Evolutionary conservation across 2,329 filamentous ascomycete genomes (phyloP).

Genomic region (Cladosporium oxysporum): DNA sequence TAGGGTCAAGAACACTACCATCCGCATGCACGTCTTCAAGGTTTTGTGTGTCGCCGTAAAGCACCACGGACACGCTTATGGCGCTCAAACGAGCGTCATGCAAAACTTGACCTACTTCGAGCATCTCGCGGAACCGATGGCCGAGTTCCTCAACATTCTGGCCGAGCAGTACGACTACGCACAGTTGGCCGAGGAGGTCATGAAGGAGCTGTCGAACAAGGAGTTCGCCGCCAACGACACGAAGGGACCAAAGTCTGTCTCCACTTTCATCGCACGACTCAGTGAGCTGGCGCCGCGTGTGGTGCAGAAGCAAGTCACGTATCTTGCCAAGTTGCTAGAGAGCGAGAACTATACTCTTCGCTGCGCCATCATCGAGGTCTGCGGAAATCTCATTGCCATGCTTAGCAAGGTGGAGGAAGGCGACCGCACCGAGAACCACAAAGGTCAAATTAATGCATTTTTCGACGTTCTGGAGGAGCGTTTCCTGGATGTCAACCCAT

Average conservation of each 20-base stretch:
- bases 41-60: conserved; percentile 95
- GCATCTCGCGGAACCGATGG: conserved; percentile 98
- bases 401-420: conserved; percentile 77
- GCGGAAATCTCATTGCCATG: conserved; percentile 89
- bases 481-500: conserved; percentile 95
- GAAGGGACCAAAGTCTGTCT: conserved; percentile 93
- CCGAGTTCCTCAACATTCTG: conserved; percentile 93
- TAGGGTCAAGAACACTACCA: conserved; percentile 81
- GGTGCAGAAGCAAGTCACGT: conserved; percentile 96
- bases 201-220: conserved; percentile 93
- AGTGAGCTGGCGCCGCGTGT: conserved; percentile 88
- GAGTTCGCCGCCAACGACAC: conserved; percentile 98
- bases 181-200: conserved; percentile 88
- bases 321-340: conserved; percentile 90
- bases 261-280: conserved; percentile 86
- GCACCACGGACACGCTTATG: conserved; percentile 95
- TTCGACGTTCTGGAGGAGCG: conserved; percentile 96
- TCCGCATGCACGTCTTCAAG: conserved; percentile 97
- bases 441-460: conserved; percentile 93
- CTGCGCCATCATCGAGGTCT: conserved; percentile 93
- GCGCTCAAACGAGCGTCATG: conserved; percentile 95
- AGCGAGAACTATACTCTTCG: conserved; percentile 96
- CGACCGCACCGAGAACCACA: conserved; percentile 88
- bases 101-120: conserved; percentile 98
- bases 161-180: conserved; percentile 97